These are phyloP conservation scores for Globisporangium acanthophoron DNA, from an alignment of 352 stramenopile species.

Conservation along the genomic window DNA sequence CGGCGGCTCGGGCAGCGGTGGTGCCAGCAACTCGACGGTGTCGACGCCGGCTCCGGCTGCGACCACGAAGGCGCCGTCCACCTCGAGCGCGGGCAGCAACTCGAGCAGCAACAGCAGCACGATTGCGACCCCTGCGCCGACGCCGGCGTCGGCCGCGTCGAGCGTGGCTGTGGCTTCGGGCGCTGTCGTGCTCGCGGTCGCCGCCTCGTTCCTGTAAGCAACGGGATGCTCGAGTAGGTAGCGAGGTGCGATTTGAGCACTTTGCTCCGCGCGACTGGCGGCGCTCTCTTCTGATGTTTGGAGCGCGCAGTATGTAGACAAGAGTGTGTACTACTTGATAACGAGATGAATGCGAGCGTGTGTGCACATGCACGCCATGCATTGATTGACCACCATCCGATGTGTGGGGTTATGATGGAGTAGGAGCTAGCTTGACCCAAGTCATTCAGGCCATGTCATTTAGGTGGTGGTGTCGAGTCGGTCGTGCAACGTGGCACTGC, in stretches of 20 bases:
- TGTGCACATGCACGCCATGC: neutral
- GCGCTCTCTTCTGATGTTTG: neutral
- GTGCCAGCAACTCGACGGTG: neutral
- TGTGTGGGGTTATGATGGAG: neutral
- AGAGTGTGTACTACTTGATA: constrained; percentile 4
- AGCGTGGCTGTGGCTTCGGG: constrained; percentile 3
- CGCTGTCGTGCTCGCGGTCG: constrained; percentile 8
- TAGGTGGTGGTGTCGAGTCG: no score
- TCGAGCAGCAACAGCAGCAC: neutral
- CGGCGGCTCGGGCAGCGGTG: neutral
- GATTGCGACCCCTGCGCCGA: neutral
- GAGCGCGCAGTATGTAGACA: constrained; percentile 2
- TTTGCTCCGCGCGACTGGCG: neutral
- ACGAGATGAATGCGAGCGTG: neutral
- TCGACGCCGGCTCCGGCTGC: neutral
- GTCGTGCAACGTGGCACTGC: no score
- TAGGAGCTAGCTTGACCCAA: no score
- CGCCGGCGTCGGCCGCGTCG: constrained; percentile 5
- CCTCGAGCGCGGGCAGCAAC: neutral
- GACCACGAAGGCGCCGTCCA: neutral
- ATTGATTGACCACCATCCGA: neutral
- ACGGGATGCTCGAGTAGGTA: neutral
- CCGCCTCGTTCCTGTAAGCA: constrained; percentile 12
- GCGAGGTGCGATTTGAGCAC: neutral
- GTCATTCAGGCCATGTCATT: no score